A percentile compares a stretch with the other conserved stretches of the same genome.
Evolutionary conservation across 495 filamentous ascomycete genomes (phyloP).

Genomic region (Penicillium riverlandense): DNA sequence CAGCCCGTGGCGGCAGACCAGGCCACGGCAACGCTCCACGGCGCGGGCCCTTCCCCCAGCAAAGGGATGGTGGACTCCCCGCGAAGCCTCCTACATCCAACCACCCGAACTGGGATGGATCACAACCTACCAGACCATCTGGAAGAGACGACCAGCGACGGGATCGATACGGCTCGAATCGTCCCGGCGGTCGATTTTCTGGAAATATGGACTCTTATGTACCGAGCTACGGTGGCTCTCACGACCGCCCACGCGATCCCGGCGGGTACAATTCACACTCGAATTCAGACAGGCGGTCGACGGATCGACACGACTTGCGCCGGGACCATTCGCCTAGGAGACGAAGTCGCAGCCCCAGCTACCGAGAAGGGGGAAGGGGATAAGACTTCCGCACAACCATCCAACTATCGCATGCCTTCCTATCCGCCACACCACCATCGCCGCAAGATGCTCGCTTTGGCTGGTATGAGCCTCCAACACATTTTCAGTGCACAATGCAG

Average conservation of each 20-base stretch:
- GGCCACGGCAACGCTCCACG: conserved; percentile 14
- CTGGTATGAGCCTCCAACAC: too few relatives aligned
- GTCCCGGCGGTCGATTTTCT: conserved; percentile 18
- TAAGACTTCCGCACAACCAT: too few relatives aligned
- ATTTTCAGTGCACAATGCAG: too few relatives aligned
- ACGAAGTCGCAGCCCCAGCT: conserved; percentile 33
- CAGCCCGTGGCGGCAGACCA: conserved; percentile 18
- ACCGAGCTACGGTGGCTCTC: conserved; percentile 22
- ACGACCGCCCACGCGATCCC: conserved; percentile 19
- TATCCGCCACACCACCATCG: too few relatives aligned
- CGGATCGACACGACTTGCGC: conserved; percentile 22
- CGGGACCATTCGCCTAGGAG: conserved; percentile 25
- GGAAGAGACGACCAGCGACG: conserved; percentile 23
- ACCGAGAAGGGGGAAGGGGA: conserved; percentile 17
- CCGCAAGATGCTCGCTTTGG: too few relatives aligned
- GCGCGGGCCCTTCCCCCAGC: conserved; percentile 18
- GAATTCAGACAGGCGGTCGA: conserved; percentile 17
- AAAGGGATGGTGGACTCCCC: conserved; percentile 30
- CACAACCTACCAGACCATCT: conserved; percentile 19
- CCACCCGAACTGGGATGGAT: conserved; percentile 23
- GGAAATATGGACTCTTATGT: conserved; percentile 34
- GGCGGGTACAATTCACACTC: conserved; percentile 8
- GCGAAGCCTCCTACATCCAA: conserved; percentile 28
- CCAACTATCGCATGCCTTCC: too few relatives aligned
- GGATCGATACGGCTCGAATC: conserved; percentile 19